Conservation (phyloP, 345 rosid genomes). For the Euclidium syriacum region DNA sequence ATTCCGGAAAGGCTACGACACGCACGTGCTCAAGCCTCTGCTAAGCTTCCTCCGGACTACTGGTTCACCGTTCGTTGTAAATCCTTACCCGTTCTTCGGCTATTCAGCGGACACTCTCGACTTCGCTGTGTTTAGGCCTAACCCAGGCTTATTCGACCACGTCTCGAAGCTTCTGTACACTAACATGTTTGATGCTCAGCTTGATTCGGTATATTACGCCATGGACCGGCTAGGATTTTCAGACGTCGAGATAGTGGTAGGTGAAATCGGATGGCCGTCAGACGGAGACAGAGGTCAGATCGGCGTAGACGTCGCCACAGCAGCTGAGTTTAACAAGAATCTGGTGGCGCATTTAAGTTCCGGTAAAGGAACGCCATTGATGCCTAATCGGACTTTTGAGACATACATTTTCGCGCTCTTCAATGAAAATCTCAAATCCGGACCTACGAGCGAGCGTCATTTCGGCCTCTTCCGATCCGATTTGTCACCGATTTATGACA, state of each 20-base stretch:
- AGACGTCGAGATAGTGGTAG: conserved; percentile 73
- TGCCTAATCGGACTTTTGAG: conserved; percentile 83
- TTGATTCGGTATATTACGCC: conserved; percentile 80
- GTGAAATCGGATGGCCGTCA: conserved; percentile 94
- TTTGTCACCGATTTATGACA: conserved; percentile 62
- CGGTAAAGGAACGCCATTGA: conserved; percentile 70
- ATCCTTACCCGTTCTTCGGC: conserved; percentile 86
- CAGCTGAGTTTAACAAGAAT: conserved; percentile 60
- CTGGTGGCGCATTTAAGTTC: conserved; percentile 54
- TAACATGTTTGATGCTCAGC: conserved; percentile 87
- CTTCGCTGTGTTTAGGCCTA: conserved; percentile 69
- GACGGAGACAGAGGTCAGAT: conserved; percentile 54
- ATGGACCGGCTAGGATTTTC: conserved; percentile 56
- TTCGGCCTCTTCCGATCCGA: conserved; percentile 68
- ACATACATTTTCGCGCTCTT: conserved; percentile 82
- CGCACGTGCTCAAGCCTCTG: conserved; percentile 59
- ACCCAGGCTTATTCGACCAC: conserved; percentile 50
- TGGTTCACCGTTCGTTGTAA: conserved; percentile 65
- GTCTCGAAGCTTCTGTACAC: conserved; percentile 48
- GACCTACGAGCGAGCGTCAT: conserved; percentile 64
- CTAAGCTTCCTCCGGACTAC: conserved; percentile 67
- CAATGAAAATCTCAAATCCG: conserved; percentile 77
- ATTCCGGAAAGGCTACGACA: conserved; percentile 61
- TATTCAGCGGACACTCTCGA: conserved; percentile 57
- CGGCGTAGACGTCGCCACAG: conserved; percentile 48